Base-by-base conservation (phyloP, 1,139 yeast species). In the Pneumocystis murina region DNA sequence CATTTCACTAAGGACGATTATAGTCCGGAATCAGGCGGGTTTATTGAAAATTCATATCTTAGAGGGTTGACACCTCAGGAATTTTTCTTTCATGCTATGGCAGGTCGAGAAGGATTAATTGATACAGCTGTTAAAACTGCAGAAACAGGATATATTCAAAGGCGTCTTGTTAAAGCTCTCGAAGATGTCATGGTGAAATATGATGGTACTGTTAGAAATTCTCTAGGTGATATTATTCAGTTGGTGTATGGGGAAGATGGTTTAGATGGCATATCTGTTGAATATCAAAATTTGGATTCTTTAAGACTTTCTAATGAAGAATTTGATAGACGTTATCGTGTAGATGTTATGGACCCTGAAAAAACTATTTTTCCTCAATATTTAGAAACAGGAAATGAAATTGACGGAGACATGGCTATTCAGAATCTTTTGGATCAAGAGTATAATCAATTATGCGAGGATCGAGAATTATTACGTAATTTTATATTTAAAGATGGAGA, bases 61-160 rank as follows among this genome's bases (percentile, higher is more conserved):
- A 85, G 98, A 80, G 99, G 99, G 59, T 81, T 94, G 72, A 92
- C 98, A 17, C 99, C 99, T 55, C 98, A 92, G 76, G 98, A 94
- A 75, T 94, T 94, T 76, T 94, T 94, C 74, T 92, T 92, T 86
- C 99, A 94, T 75, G 98, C 98, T 64, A 94, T 94, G 98, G 98
- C 98, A 71, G 99, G 99, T 82, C 89, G 99, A 82, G 99, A 92
- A 79, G 99, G 99, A 83, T 83, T 92, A 75, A 92, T 92, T 75
- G 99, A 92, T 83, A 92, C 99, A 66, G 97, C 97, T 17, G 97
- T 91, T 62, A 91, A 91, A 76, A 92, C 98, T 58, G 98, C 99
- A 1, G 98, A 92, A 78, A 92, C 99, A 41, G 99, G 99, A 78
- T 92, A 92, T 76, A 94, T 92, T 74, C 98, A 94, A 78, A 92